Percentiles rank a stretch among this genome's conserved stretches.
These are phyloP conservation scores for Lachancea dasiensis DNA, from an alignment of 805 yeast genomes.

Conservation along the genomic window DNA sequence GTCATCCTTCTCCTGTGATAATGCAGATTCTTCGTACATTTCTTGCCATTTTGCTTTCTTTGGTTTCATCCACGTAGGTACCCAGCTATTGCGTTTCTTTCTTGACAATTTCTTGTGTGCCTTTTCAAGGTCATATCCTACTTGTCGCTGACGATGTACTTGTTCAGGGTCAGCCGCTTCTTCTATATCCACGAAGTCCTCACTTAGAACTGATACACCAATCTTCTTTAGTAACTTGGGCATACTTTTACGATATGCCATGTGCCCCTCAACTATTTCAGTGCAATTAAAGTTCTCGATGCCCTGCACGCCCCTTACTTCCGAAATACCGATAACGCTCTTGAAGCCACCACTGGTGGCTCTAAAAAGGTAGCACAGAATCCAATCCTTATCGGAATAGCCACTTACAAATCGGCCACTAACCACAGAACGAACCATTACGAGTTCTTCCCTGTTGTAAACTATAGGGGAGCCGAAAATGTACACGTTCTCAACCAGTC, in stretches of 20 bases:
- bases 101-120: constrained; percentile 54
- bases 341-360: constrained; percentile 94
- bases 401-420: constrained; percentile 89
- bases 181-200: constrained; percentile 91
- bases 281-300: constrained; percentile 88
- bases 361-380: constrained; percentile 86
- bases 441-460: constrained; percentile 68
- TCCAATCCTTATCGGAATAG: constrained; percentile 90
- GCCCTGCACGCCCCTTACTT: constrained; percentile 55
- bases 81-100: constrained; percentile 37
- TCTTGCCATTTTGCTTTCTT: constrained; percentile 56
- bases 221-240: constrained; percentile 66
- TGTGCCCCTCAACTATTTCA: constrained; percentile 83
- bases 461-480: constrained; percentile 87
- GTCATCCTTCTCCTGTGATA: constrained; percentile 19
- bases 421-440: constrained; percentile 75
- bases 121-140: constrained; percentile 80
- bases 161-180: constrained; percentile 85
- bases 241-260: constrained; percentile 94
- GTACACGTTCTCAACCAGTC: constrained; percentile 81
- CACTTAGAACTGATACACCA: constrained; percentile 79
- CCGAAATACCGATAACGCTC: constrained; percentile 85
- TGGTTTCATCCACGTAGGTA: constrained; percentile 43
- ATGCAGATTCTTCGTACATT: constrained; percentile 46
- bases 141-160: constrained; percentile 72